phyloP scores from a whole-genome alignment of 345 rosid species.

The Sonneratia caseolaris region DNA sequence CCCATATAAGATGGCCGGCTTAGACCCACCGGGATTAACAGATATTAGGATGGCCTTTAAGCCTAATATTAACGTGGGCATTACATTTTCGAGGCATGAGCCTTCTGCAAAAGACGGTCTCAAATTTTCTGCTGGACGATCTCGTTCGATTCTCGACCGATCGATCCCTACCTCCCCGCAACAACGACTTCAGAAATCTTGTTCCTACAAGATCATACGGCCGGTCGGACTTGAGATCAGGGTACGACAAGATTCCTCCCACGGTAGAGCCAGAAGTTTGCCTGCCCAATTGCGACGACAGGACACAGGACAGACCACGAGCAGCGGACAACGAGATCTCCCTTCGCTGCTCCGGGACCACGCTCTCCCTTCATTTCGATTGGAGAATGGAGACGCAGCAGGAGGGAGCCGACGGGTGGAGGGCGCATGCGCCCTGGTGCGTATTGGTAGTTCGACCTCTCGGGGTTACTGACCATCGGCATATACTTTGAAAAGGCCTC shows the following conservation, averaged over 20 bases:
- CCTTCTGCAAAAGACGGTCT: too few species aligned
- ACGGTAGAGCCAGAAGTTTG: not conserved
- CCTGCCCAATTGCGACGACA: not conserved
- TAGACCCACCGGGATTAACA: too few species aligned
- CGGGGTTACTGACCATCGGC: not conserved
- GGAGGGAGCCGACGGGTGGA: too few species aligned
- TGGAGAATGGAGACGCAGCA: too few species aligned
- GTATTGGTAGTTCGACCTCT: not conserved
- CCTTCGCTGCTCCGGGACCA: not conserved
- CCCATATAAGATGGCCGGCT: too few species aligned
- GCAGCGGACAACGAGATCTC: not conserved
- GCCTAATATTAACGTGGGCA: too few species aligned
- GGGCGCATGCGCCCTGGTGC: not conserved
- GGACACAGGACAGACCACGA: too few species aligned
- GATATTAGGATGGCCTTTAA: too few species aligned
- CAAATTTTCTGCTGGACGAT: too few species aligned
- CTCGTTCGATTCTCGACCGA: too few species aligned
- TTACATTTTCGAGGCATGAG: too few species aligned
- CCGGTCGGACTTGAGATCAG: not conserved
- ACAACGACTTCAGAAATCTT: not conserved
- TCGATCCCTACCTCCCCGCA: not conserved
- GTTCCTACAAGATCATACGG: constrained; percentile 2
- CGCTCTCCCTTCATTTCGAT: not conserved
- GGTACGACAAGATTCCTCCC: constrained; percentile 2
- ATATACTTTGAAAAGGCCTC: not conserved